Conservation (phyloP, 805 yeast genomes). For the Candida sakaeoensis region DNA sequence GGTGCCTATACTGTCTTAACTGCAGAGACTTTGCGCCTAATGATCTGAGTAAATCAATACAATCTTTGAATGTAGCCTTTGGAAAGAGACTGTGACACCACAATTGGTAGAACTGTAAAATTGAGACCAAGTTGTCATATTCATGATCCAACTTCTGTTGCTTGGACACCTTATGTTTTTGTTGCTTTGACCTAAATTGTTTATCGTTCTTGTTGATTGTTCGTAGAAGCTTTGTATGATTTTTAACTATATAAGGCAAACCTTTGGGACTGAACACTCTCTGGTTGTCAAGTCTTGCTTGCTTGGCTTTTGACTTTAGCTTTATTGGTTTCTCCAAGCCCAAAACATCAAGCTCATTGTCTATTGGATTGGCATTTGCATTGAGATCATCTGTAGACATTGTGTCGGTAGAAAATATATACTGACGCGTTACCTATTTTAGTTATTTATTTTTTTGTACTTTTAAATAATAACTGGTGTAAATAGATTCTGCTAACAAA, state of each 20-base stretch:
- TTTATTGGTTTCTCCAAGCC: slow-evolving; percentile 37
- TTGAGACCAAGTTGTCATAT: slow-evolving; percentile 29
- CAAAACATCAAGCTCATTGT: slow-evolving; percentile 20
- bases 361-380: slow-evolving; percentile 1
- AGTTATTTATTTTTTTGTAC: too few relatives aligned
- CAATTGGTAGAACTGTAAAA: slow-evolving; percentile 40
- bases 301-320: slow-evolving; percentile 26
- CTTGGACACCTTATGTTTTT: background rate
- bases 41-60: slow-evolving; percentile 49
- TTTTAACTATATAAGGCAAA: slow-evolving; percentile 27
- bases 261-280: slow-evolving; percentile 35
- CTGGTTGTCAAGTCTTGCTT: slow-evolving; percentile 38
- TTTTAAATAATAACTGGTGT: background rate
- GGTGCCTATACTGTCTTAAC: slow-evolving; percentile 30
- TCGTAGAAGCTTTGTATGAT: slow-evolving; percentile 24
- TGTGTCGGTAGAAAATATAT: background rate
- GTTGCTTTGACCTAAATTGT: slow-evolving; percentile 6
- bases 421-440: slow-evolving; percentile 1
- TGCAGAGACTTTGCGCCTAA: slow-evolving; percentile 43
- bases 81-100: slow-evolving; percentile 63
- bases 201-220: slow-evolving; percentile 27
- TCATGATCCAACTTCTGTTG: slow-evolving; percentile 28
- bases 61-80: slow-evolving; percentile 72
- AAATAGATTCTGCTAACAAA: too few relatives aligned
- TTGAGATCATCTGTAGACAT: background rate